phyloP scores from a whole-genome alignment of 2,329 filamentous ascomycete genomes.

The Neopestalotiopsis sp. region DNA sequence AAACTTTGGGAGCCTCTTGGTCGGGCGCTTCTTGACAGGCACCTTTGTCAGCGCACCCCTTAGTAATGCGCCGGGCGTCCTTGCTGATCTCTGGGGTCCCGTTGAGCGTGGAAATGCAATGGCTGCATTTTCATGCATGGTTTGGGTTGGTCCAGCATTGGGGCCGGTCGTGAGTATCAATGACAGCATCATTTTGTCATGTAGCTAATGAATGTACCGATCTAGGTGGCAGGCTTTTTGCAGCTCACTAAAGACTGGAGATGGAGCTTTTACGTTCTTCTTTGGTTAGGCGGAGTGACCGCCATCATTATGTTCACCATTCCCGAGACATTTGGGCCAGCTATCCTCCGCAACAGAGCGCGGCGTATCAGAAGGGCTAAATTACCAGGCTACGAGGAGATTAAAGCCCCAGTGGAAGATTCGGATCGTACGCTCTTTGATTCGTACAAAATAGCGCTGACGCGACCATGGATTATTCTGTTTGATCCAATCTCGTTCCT shows the following conservation, averaged over 20 bases:
- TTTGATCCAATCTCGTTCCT: slow-evolving; percentile 59
- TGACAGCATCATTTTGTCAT: neutral
- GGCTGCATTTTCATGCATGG: slow-evolving; percentile 57
- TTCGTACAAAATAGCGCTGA: slow-evolving; percentile 58
- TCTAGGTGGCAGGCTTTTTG: slow-evolving; percentile 56
- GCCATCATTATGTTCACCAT: slow-evolving; percentile 58
- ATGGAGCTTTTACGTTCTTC: slow-evolving; percentile 55
- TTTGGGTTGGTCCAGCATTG: slow-evolving; percentile 51
- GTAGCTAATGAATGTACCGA: neutral
- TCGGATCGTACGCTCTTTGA: slow-evolving; percentile 45
- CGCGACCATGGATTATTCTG: slow-evolving; percentile 57
- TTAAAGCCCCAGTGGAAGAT: slow-evolving; percentile 54
- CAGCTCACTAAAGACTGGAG: slow-evolving; percentile 59
- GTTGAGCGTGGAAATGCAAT: slow-evolving; percentile 58
- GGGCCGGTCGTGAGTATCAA: slow-evolving; percentile 11
- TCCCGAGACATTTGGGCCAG: slow-evolving; percentile 60
- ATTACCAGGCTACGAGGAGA: slow-evolving; percentile 56
- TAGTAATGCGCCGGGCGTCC: slow-evolving; percentile 51
- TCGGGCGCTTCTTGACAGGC: slow-evolving; percentile 60
- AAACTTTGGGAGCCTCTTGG: slow-evolving; percentile 56
- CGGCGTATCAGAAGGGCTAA: slow-evolving; percentile 51
- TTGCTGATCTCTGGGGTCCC: slow-evolving; percentile 59
- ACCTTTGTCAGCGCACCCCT: slow-evolving; percentile 47
- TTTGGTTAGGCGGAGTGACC: slow-evolving; percentile 47
- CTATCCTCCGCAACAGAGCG: slow-evolving; percentile 59